A percentile compares a stretch with the other conserved stretches of the same genome.
phyloP scores from a whole-genome alignment of 495 filamentous ascomycete species.

The Glonium stellatum region DNA sequence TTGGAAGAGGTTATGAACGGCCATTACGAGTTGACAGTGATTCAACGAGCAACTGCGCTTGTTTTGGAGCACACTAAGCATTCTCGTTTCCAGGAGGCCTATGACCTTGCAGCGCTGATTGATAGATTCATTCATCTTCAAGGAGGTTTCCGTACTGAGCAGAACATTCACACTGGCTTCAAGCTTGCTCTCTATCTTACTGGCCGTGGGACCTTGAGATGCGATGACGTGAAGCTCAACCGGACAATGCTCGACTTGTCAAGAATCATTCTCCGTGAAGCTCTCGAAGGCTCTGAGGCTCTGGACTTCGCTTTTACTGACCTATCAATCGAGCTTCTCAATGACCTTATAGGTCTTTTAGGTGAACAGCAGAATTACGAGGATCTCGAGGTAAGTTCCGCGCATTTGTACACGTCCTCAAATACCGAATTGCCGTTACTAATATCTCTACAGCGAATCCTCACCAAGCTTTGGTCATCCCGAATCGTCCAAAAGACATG shows the following conservation, averaged over 20 bases:
- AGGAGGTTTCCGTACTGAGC: constrained; percentile 41
- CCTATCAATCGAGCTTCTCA: constrained; percentile 15
- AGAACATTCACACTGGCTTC: constrained; percentile 21
- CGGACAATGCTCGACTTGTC: constrained; percentile 26
- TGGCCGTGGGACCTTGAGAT: constrained; percentile 13
- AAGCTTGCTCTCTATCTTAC: constrained; percentile 15
- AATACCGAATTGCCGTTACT: constrained; percentile 1
- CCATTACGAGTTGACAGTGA: constrained; percentile 20
- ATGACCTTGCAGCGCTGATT: constrained; percentile 47
- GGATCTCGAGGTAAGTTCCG: constrained; percentile 20
- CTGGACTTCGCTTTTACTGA: constrained; percentile 16
- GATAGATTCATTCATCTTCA: constrained; percentile 53
- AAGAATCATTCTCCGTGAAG: constrained; percentile 16
- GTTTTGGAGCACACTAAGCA: constrained; percentile 18
- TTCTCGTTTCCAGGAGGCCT: constrained; percentile 44
- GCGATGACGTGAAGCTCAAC: constrained; percentile 15
- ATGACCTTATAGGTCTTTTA: constrained; percentile 15
- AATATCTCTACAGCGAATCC: constrained; percentile 17
- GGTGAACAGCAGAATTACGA: constrained; percentile 26
- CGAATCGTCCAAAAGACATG: constrained; percentile 13
- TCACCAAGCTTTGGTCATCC: constrained; percentile 21
- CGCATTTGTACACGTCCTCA: not conserved
- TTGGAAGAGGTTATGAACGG: constrained; percentile 15
- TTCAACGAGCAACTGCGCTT: constrained; percentile 9
- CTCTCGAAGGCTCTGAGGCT: constrained; percentile 10